Base-by-base conservation (phyloP, 2,329 filamentous ascomycete genomes). In the Pleoardoris graminearum region DNA sequence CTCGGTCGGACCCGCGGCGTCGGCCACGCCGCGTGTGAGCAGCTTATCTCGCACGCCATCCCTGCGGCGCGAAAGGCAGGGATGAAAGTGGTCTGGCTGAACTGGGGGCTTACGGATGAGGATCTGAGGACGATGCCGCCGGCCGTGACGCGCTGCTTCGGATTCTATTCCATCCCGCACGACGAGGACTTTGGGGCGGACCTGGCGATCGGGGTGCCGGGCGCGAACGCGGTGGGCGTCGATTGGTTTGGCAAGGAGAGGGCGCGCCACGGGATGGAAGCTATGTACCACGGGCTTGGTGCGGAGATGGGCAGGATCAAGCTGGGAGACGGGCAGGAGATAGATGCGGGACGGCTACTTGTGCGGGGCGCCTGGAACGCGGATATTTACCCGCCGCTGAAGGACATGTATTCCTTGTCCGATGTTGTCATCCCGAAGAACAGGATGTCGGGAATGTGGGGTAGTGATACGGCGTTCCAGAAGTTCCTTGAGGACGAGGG, bases 311-410 rank as follows among this genome's bases (percentile, higher is more conserved):
- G 64, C 1, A 32, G 12, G 2, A 50, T 66, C 3, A 46, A 37
- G 14, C 48, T 72, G 3, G 62, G 63, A 1, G 46, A 60, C 19
- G 67, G 65, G 2, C 49, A 58, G n/a, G 30, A 21, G 3, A 46
- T 69, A 2, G 62, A 71, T 39, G 72, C 67, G n/a, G 74, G 75
- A 8, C 52, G 64, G 10, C 61, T 74, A 11, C 58, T 76, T 21
- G 71, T 76, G 67, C 63, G 69, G n/a, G 68, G 65, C 30, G 67
- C 68, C 1, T 77, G 75, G 75, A 77, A 77, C 30, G 69, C 74
- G 7, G 71, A 71, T 23, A 63, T 76, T 7, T 75, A 73, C 49
- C 63, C 71, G 7, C 72, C 73, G 1, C 63, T 77, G 19, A 71
- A 72, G 23, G 48, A 62, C 7, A 57, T 68, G 7, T 76, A 49